Evolutionary conservation across 257 asterid species (phyloP).

Genomic region (Rhazya stricta): DNA sequence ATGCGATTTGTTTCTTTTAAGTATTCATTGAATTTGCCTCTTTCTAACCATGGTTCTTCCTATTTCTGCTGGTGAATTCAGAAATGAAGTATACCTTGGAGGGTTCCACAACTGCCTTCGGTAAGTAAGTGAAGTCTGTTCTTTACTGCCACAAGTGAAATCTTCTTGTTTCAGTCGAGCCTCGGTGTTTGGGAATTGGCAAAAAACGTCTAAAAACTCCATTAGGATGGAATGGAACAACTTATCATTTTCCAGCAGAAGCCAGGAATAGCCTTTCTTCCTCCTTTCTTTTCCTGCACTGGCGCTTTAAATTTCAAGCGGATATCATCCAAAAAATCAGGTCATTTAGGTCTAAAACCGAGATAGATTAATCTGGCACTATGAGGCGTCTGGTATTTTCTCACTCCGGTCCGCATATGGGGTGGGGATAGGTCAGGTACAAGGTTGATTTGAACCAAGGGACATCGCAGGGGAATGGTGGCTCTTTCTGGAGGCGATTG

Average conservation of each 20-base stretch:
- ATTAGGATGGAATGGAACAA: not conserved
- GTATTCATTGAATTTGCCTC: not conserved
- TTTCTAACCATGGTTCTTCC: constrained; percentile 9
- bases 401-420: too few relatives aligned
- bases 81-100: constrained; percentile 68
- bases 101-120: constrained; percentile 84
- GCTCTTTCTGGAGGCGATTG: too few relatives aligned
- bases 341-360: too few relatives aligned
- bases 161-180: not conserved
- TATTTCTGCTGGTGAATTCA: constrained; percentile 18
- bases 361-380: too few relatives aligned
- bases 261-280: not conserved
- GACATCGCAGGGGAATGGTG: too few relatives aligned
- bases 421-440: too few relatives aligned
- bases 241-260: not conserved
- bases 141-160: not conserved
- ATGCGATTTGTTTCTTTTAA: not conserved
- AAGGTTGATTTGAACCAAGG: too few relatives aligned
- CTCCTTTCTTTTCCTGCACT: too few relatives aligned
- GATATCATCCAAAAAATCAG: too few relatives aligned
- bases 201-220: not conserved
- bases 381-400: too few relatives aligned
- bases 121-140: constrained; percentile 48
- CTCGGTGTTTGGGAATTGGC: not conserved
- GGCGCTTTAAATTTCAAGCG: too few relatives aligned